Conservation (phyloP, 1,284 basidiomycete genomes). For the Cryptococcus neoformans region DNA sequence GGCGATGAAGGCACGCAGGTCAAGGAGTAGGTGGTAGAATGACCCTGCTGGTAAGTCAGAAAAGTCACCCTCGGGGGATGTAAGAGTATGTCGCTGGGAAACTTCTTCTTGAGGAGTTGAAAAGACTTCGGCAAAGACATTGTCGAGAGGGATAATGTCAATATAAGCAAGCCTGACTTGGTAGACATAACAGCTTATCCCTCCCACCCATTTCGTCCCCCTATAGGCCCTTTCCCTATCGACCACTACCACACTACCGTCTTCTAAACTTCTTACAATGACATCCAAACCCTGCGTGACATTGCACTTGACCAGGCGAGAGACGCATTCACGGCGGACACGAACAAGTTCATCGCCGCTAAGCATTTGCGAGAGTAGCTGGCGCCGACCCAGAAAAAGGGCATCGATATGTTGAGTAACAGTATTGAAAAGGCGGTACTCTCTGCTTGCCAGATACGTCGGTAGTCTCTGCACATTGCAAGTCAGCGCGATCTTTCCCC, state of each 20-base stretch:
- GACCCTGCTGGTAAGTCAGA: slow-evolving; percentile 4
- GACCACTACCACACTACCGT: slow-evolving; percentile 82
- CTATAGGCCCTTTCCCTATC: slow-evolving; percentile 68
- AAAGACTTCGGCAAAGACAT: slow-evolving; percentile 27
- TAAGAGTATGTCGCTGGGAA: neutral
- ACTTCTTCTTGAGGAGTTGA: slow-evolving; percentile 6
- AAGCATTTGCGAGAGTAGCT: slow-evolving; percentile 83
- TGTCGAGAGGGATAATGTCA: slow-evolving; percentile 55
- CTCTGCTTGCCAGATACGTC: slow-evolving; percentile 78
- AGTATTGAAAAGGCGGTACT: slow-evolving; percentile 84
- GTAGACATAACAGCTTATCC: slow-evolving; percentile 61
- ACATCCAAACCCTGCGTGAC: slow-evolving; percentile 89
- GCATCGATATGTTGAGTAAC: slow-evolving; percentile 89
- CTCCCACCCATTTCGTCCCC: slow-evolving; percentile 73
- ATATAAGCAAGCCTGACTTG: slow-evolving; percentile 76
- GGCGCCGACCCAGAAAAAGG: slow-evolving; percentile 81
- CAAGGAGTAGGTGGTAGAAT: slow-evolving; percentile 81
- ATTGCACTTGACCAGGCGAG: slow-evolving; percentile 83
- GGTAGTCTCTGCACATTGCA: slow-evolving; percentile 59
- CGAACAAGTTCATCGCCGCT: slow-evolving; percentile 81
- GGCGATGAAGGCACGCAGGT: slow-evolving; percentile 87
- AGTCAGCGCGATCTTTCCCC: neutral
- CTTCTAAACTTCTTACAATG: slow-evolving; percentile 89
- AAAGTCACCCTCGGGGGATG: neutral
- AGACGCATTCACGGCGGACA: slow-evolving; percentile 82